Evolutionary conservation across 1,284 basidiomycete genomes (phyloP), one percentile per base, ranked within the genome.

Genomic region (Ceratobasidium sp.): DNA sequence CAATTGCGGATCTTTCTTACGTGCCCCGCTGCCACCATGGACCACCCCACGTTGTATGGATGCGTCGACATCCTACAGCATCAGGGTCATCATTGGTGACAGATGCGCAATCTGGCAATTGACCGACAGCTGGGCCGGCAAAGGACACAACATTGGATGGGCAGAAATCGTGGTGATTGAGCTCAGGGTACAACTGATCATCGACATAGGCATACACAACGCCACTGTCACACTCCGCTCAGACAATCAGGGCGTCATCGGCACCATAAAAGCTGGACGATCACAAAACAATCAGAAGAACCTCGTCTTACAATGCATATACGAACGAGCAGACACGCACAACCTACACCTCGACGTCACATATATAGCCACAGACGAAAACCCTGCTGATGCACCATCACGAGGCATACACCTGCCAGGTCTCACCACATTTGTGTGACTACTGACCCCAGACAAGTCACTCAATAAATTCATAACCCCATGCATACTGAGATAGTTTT

Each of bases 111-210:
- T 78, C 1, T 83, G 82, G 81, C 54, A 53, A 4, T 77, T 82
- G 21, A 21, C n/a, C 0, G 18, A 59, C 0, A 75, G 74, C 1
- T 82, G 81, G 80, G 75, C 78, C 23, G 14, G 60, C 0, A 56
- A 76, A 5, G 73, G 75, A 0, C 58, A 78, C 3, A 77, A 85
- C 61, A 83, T 83, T 51, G 78, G 80, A 1, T 84, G 82, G 82
- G 82, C 79, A 0, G 82, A 84, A 73, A 79, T 81, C 48, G 74
- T 83, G 0, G 82, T 80, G 0, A 75, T 83, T 7, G 80, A 83
- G 72, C 74, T 83, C 2, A 72, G 75, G 0, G 60, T 78, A 0
- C 66, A 69, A 2, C 44, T 62, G 12, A 18, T 78, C 1, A 38
- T 64, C 1, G 46, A 40, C 2, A 18, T 28, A 3, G 66, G 72